phyloP scores from a whole-genome alignment of 495 filamentous ascomycete species.

The Parachaetomium inaequale region DNA sequence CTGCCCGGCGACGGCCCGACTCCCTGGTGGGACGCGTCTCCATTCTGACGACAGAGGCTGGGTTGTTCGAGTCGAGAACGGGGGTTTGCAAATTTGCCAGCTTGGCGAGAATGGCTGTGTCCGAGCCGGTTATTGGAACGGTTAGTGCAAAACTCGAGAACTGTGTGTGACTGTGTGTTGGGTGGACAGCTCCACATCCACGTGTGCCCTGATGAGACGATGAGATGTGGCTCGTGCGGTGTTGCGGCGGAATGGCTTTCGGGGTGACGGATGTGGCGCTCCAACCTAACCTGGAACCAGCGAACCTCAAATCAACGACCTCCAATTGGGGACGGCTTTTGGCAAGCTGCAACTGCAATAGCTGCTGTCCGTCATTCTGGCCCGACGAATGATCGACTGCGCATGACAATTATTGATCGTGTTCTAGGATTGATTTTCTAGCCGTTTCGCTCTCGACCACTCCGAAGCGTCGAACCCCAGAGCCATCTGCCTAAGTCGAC shows the following conservation, averaged over 20 bases:
- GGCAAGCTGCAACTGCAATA: neutral
- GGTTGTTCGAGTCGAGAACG: neutral
- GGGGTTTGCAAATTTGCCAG: neutral
- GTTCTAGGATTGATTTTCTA: too few relatives aligned
- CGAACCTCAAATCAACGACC: neutral
- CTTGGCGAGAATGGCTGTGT: neutral
- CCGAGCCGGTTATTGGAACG: too few relatives aligned
- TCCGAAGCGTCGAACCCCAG: too few relatives aligned
- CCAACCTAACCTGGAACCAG: neutral
- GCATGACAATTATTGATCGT: neutral
- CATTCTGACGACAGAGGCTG: neutral
- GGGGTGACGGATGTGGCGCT: neutral
- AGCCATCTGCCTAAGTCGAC: neutral
- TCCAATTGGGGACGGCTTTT: neutral
- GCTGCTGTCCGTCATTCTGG: neutral
- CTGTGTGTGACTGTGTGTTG: neutral
- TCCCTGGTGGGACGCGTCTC: slow-evolving; percentile 4
- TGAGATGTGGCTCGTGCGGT: slow-evolving; percentile 8
- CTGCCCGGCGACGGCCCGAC: slow-evolving; percentile 17
- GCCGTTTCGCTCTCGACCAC: too few relatives aligned
- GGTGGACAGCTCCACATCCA: neutral
- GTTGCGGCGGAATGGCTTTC: neutral
- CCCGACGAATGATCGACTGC: neutral
- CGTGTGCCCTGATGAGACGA: neutral
- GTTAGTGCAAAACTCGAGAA: neutral